A percentile compares a stretch with the other conserved stretches of the same genome.
Conservation (phyloP, 2,329 filamentous ascomycete species). For the Dactylellina haptotyla region DNA sequence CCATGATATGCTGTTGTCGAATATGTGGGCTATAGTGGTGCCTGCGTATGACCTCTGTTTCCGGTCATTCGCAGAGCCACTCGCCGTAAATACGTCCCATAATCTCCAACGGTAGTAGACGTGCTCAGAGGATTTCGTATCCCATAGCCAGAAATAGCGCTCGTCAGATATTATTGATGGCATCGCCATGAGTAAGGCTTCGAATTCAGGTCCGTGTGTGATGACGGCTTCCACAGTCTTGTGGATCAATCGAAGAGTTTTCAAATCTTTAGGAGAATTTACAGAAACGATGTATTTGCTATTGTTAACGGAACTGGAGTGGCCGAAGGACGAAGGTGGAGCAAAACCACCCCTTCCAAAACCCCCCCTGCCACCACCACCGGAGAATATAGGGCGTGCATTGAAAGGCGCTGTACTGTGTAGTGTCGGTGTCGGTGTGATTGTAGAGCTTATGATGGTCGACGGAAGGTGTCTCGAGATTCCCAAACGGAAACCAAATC, state of each 20-base stretch:
- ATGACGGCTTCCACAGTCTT: conserved; percentile 84
- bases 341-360: conserved; percentile 74
- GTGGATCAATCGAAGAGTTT: conserved; percentile 83
- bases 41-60: conserved; percentile 52
- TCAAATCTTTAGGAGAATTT: conserved; percentile 78
- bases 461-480: conserved; percentile 86
- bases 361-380: conserved; percentile 64
- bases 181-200: conserved; percentile 88
- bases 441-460: conserved; percentile 68
- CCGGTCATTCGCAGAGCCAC: conserved; percentile 26
- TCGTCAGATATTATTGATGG: conserved; percentile 85
- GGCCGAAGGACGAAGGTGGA: conserved; percentile 77
- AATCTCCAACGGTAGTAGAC: conserved; percentile 93
- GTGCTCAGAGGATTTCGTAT: conserved; percentile 79
- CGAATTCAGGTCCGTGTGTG: conserved; percentile 83
- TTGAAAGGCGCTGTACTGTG: conserved; percentile 74
- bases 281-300: conserved; percentile 72
- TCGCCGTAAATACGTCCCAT: conserved; percentile 75
- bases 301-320: conserved; percentile 56
- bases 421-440: conserved; percentile 65
- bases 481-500: conserved; percentile 82
- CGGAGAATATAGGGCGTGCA: conserved; percentile 72
- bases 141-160: conserved; percentile 94
- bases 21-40: conserved; percentile 64
- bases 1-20: conserved; percentile 74